These are phyloP conservation scores for Trichophyton mentagrophytes DNA, from an alignment of 2,329 filamentous ascomycete species.

Conservation along the genomic window DNA sequence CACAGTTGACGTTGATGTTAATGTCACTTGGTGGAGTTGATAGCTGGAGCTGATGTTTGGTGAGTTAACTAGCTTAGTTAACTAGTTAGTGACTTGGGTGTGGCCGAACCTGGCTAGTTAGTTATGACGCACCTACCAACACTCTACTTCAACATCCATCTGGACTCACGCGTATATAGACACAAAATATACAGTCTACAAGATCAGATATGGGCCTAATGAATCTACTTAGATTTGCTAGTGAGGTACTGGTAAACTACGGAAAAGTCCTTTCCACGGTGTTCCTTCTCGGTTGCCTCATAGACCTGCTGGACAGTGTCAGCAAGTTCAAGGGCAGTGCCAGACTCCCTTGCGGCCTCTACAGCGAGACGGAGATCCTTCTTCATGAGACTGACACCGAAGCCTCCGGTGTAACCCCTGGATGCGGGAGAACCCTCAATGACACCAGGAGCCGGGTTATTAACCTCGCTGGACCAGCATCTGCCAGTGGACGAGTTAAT, in stretches of 20 bases:
- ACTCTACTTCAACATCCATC: too few species aligned
- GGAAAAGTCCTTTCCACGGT: conserved; percentile 65
- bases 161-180: too few species aligned
- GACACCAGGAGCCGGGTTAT: conserved; percentile 86
- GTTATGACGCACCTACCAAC: too few species aligned
- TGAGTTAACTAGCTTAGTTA: neutral
- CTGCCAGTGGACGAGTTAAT: conserved; percentile 89
- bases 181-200: neutral
- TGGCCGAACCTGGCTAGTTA: too few species aligned
- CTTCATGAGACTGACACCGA: conserved; percentile 64
- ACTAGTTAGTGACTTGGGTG: too few species aligned
- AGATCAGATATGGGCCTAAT: neutral
- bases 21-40: neutral
- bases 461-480: conserved; percentile 92
- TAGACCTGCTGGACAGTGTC: conserved; percentile 54
- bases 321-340: conserved; percentile 53
- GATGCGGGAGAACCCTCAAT: conserved; percentile 61
- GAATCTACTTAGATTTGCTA: conserved; percentile 17
- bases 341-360: conserved; percentile 55
- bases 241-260: conserved; percentile 62
- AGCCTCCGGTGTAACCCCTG: conserved; percentile 64
- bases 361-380: conserved; percentile 67
- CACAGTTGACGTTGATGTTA: conserved; percentile 9
- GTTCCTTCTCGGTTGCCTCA: conserved; percentile 48
- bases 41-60: neutral